A percentile compares a stretch with the other conserved stretches of the same genome.
These are phyloP conservation scores for Climacium dendroides DNA, from an alignment of 225 moss, liverwort and hornwort species.

Conservation along the genomic window DNA sequence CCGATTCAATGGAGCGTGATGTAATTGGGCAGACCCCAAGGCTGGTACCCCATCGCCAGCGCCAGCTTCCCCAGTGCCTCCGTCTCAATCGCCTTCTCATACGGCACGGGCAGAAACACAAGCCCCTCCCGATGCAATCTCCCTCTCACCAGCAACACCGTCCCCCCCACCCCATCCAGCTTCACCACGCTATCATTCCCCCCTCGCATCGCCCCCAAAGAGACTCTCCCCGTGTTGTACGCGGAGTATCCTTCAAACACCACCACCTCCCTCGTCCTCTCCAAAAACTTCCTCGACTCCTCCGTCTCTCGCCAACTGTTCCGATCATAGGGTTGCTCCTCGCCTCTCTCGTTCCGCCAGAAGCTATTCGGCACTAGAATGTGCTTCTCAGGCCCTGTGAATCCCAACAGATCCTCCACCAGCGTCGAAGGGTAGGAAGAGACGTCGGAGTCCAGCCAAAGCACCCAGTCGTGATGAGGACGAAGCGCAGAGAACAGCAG, in stretches of 20 bases:
- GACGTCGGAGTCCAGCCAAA: slow-evolving; percentile 33
- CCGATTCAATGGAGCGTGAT: slow-evolving; percentile 6
- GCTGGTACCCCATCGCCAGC: slow-evolving; percentile 20
- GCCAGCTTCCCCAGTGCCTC: slow-evolving; percentile 27
- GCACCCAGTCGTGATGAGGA: slow-evolving; percentile 23
- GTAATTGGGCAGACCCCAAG: slow-evolving; percentile 30
- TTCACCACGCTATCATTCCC: slow-evolving; percentile 19
- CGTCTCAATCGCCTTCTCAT: slow-evolving; percentile 16
- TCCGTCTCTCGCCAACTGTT: slow-evolving; percentile 22
- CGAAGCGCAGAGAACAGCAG: slow-evolving; percentile 9
- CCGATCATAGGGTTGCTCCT: slow-evolving; percentile 7
- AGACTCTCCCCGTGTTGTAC: slow-evolving; percentile 8
- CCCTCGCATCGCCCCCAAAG: slow-evolving; percentile 9
- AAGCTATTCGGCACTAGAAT: slow-evolving; percentile 21
- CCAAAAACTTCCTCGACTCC: background rate
- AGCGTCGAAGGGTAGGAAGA: background rate
- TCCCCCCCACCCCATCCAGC: slow-evolving; percentile 23
- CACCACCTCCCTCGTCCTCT: slow-evolving; percentile 8
- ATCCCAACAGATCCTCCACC: slow-evolving; percentile 6
- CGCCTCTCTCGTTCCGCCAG: slow-evolving; percentile 12
- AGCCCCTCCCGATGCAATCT: slow-evolving; percentile 24
- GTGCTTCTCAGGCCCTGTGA: slow-evolving; percentile 1
- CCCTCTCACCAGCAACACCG: slow-evolving; percentile 18
- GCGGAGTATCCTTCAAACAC: slow-evolving; percentile 31
- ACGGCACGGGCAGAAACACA: slow-evolving; percentile 19